Base-by-base conservation (phyloP, 768 basidiomycete species). In the Panus rudis region DNA sequence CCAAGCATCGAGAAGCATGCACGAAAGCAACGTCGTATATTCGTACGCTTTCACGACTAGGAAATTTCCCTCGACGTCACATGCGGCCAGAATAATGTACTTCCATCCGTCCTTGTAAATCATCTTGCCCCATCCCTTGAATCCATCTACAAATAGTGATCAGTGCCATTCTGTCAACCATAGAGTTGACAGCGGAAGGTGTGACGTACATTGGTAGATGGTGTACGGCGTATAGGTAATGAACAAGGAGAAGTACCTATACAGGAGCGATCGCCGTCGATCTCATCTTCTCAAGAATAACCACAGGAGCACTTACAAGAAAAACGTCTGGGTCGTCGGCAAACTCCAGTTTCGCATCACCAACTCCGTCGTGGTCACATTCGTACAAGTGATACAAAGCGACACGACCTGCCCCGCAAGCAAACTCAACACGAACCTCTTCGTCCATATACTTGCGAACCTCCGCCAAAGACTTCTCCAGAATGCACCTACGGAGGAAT, bases 1-100 rank as follows among this genome's bases (percentile, higher is more conserved):
- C 89, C 88, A 91, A 41, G 89, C 87, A 55, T 92, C 88, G 37
- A 92, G 79, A n/a, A 92, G 75, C 86, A 91, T 91, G 62, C 86
- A 89, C 1, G 90, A 92, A 35, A 92, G 67, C 3, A 92, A 65
- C 51, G 86, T 87, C 25, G 90, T 92, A 66, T 85, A 91, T 65
- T 88, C 73, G 58, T 84, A 91, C 14, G 89, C 86, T 61, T 86
- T 87, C 42, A 92, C 79, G 32, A 85, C 90, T 47, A 90, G 64
- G 56, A 88, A 92, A 59, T 92, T 92, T 25, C 82, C 89, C 59
- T 92, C 90, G 27, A 92, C 89, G 56, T 92, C 89, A 59, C 78
- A 85, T 22, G 71, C 75, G 19, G 84, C 88, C 24, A 92, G 68
- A 45, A 91, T 70, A 47, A 89, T 61, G 60, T 92, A 92, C 74